Evolutionary conservation across 805 yeast genomes (phyloP).

Genomic region (Debaryomyces maramus): DNA sequence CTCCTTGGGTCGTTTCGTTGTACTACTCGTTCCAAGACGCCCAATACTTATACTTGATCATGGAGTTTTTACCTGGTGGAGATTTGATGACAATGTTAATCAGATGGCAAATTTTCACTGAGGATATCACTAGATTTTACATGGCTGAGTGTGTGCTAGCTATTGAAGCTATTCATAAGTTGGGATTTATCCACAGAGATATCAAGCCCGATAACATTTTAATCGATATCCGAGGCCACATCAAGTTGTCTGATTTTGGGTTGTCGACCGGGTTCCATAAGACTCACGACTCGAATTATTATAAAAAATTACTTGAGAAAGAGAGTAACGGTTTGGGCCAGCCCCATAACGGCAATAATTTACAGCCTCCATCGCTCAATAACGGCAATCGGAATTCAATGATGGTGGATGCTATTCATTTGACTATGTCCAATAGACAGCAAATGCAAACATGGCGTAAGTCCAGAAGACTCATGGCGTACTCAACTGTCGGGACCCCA

Average conservation of each 20-base stretch:
- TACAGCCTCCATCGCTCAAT: constrained; percentile 22
- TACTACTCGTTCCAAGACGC: constrained; percentile 82
- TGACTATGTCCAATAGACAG: constrained; percentile 92
- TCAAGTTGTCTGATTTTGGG: constrained; percentile 74
- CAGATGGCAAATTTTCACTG: constrained; percentile 91
- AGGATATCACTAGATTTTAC: constrained; percentile 88
- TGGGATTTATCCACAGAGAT: constrained; percentile 95
- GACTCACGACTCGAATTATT: constrained; percentile 88
- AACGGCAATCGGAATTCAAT: constrained; percentile 62
- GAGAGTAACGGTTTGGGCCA: constrained; percentile 27
- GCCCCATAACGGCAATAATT: constrained; percentile 32
- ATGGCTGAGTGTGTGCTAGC: constrained; percentile 97
- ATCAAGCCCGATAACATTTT: constrained; percentile 95
- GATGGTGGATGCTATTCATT: constrained; percentile 91
- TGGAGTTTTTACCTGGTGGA: constrained; percentile 83
- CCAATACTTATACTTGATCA: constrained; percentile 70
- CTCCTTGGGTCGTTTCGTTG: constrained; percentile 85
- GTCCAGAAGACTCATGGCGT: constrained; percentile 88
- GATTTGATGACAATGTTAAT: constrained; percentile 94
- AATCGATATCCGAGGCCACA: constrained; percentile 75
- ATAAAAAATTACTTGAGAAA: constrained; percentile 72
- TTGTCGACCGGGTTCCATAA: constrained; percentile 88
- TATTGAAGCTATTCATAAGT: constrained; percentile 88
- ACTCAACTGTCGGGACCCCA: constrained; percentile 95
- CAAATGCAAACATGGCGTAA: constrained; percentile 97